Conservation (phyloP, 306 rosid genomes). For the Cucumis melo region DNA sequence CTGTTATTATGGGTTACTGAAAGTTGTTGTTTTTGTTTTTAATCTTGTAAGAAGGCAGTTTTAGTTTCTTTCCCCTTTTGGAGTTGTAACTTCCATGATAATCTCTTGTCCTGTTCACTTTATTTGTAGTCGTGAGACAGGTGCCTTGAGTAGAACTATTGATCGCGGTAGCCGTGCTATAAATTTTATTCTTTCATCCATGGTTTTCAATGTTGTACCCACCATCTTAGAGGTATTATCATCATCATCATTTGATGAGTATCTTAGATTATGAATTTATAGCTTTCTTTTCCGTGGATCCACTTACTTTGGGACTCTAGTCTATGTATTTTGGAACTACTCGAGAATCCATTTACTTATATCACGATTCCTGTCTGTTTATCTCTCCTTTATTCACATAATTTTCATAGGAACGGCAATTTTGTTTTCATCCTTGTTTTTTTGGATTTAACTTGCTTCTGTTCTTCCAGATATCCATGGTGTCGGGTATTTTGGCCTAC, state of each 20-base stretch:
- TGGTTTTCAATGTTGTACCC: conserved; percentile 95
- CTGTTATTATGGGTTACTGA: background rate
- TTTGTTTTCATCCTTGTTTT: conserved; percentile 17
- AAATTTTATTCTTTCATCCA: conserved; percentile 83
- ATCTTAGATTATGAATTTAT: conserved; percentile 1
- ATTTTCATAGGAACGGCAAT: conserved; percentile 1
- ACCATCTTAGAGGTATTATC: conserved; percentile 76
- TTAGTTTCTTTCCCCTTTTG: background rate
- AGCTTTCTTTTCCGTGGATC: background rate
- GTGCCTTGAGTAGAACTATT: conserved; percentile 77
- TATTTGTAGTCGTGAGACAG: conserved; percentile 86
- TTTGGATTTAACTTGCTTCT: conserved; percentile 33
- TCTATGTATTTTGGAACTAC: background rate
- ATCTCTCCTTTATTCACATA: background rate
- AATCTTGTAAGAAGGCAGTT: background rate
- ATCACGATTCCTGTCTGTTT: background rate
- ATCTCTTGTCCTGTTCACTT: conserved; percentile 4
- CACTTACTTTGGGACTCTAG: background rate
- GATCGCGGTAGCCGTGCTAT: conserved; percentile 99
- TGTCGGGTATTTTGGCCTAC: conserved; percentile 94
- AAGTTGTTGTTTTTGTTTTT: background rate
- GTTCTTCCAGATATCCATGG: conserved; percentile 88
- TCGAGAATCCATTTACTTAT: background rate
- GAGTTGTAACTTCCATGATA: background rate
- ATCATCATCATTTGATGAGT: too few relatives aligned